These are phyloP conservation scores for Sarocladium oryzae DNA, from an alignment of 2,329 filamentous ascomycete species.

Conservation along the genomic window DNA sequence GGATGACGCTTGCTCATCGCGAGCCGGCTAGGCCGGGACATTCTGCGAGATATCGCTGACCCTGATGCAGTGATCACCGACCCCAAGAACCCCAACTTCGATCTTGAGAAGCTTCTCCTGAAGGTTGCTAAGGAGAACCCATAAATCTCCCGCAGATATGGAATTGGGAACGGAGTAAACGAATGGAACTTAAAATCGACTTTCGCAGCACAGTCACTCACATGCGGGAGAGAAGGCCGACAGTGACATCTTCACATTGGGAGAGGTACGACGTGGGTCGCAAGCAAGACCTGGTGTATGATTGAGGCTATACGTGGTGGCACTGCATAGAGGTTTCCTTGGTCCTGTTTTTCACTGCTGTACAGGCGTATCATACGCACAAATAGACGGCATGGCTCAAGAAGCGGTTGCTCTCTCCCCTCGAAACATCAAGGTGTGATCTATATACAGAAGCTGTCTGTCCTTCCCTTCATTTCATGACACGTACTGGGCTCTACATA, in stretches of 20 bases:
- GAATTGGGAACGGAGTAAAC: constrained; percentile 4
- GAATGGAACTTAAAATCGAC: constrained; percentile 6
- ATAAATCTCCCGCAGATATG: constrained; percentile 24
- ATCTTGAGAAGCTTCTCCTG: constrained; percentile 79
- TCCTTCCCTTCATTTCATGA: too few species aligned
- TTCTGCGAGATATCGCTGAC: background rate
- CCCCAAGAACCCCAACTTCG: constrained; percentile 82
- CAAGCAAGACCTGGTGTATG: constrained; percentile 28
- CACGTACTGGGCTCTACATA: too few species aligned
- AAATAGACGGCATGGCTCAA: constrained; percentile 33
- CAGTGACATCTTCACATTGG: constrained; percentile 5
- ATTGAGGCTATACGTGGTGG: constrained; percentile 34
- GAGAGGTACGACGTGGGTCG: constrained; percentile 11
- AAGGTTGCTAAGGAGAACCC: constrained; percentile 50
- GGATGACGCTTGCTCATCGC: background rate
- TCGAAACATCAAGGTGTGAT: background rate
- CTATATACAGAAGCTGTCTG: too few species aligned
- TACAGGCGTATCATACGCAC: constrained; percentile 49
- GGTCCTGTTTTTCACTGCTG: constrained; percentile 36
- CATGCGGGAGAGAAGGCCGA: constrained; percentile 4
- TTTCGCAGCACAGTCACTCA: constrained; percentile 6
- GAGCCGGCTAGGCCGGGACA: background rate
- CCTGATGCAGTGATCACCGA: constrained; percentile 39
- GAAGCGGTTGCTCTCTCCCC: background rate
- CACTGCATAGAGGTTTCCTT: constrained; percentile 45